Base-by-base conservation (phyloP, 1,139 yeast genomes). In the Geotrichum australiense region DNA sequence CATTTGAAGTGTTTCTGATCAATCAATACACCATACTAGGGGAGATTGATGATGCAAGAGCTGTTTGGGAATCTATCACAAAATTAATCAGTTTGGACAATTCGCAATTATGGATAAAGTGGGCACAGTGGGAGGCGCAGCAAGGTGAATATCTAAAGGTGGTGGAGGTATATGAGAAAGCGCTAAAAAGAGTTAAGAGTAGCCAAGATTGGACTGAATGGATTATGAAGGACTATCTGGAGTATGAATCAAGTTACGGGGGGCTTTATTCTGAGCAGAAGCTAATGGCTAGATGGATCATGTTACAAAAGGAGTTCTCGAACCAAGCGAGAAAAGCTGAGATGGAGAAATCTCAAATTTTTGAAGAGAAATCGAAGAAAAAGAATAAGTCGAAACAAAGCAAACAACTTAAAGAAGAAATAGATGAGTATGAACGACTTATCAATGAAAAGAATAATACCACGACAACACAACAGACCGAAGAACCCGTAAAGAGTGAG, bases 121-220 rank as follows among this genome's bases (percentile, higher is more conserved):
- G 69, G 6, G 56, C 61, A 34, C 63, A 66, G 4, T 67, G 71
- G 57, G 74, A 69, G 45, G 56, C 54, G 35, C 50, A 59, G 25
- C 51, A 63, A 45, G 59, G 60, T 1, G 55, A 53, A 7, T 42
- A 47, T 41, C 28, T 50, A 14, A 35, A 53, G 0, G 60, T 66
- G 1, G 43, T 55, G 0, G 51, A 47, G 2, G 45, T 70, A 1
- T 64, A 71, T 40, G 52, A 53, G 8, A 52, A 53, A 2, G 76
- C 76, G 0, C 45, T 67, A 2, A 50, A 54, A 12, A 56, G 64
- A 1, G 35, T 31, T n/a, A n/a, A n/a, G 5, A 50, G 48, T 12
- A 41, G 48, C 2, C 47, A 75, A 39, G 81, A 77, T 50, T 64
- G 70, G 66, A 78, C 81, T 0, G 78, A 74, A 41, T 58, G 69